Evolutionary conservation across 1,139 yeast species (phyloP).

Genomic region (Arxiozyma telluris): DNA sequence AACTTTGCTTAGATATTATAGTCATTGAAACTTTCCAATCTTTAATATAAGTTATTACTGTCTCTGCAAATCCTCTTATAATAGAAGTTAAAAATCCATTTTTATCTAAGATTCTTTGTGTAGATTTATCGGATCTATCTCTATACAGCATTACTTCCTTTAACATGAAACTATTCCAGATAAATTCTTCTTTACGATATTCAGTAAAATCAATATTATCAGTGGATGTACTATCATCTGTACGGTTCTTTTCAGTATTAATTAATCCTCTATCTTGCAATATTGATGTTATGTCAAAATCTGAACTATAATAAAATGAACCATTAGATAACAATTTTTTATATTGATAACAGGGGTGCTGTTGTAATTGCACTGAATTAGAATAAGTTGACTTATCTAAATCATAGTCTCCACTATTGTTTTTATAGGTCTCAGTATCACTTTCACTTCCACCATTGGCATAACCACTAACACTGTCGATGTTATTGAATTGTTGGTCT

Average conservation of each 20-base stretch:
- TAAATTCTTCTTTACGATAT: conserved; percentile 68
- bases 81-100: conserved; percentile 82
- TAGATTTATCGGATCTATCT: conserved; percentile 53
- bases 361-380: conserved; percentile 24
- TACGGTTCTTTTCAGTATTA: background rate
- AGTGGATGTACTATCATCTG: background rate
- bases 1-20: conserved; percentile 83
- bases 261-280: conserved; percentile 62
- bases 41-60: conserved; percentile 47
- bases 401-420: background rate
- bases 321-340: conserved; percentile 76
- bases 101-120: conserved; percentile 53
- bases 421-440: conserved; percentile 3
- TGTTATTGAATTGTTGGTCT: conserved; percentile 15
- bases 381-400: background rate
- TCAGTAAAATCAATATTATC: conserved; percentile 37
- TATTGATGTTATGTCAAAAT: conserved; percentile 80
- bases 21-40: conserved; percentile 54
- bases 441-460: background rate
- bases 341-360: conserved; percentile 79
- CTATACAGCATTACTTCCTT: conserved; percentile 70
- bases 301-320: conserved; percentile 84
- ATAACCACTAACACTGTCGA: conserved; percentile 9
- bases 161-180: conserved; percentile 96
- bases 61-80: conserved; percentile 89